Base-by-base conservation (phyloP, 2,329 filamentous ascomycete species). In the Microdochium paspali region DNA sequence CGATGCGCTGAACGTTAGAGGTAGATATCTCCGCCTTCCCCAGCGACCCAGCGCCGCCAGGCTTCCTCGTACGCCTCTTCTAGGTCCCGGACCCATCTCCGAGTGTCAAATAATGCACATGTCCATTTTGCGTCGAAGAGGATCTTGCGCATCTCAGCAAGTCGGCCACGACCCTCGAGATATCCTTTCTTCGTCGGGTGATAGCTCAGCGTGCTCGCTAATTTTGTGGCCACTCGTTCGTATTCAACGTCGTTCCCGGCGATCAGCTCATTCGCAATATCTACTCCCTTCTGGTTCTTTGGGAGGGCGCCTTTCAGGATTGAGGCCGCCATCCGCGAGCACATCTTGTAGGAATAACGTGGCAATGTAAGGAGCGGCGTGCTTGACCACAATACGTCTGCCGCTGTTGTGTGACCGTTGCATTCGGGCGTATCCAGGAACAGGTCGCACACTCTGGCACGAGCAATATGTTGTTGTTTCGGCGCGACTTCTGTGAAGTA, bases 381-480 rank as follows among this genome's bases (percentile, higher is more conserved):
- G 56, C 90, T 94, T 46, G 87, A 94, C 93, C 93, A 98, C 6
- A 98, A 73, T 1, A 97, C 85, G 60, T 98, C 93, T 12, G 93
- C 94, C 2, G 93, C 93, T 1, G 93, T 98, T 1, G 93, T 98
- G 65, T 98, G 93, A 1, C 90, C 93, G 61, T 98, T 98, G 68
- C 93, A 98, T 66, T 98, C 93, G 1, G 93, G 90, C 0, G 93
- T 98, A 66, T 98, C 93, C 13, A 98, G 79, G 61, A 98, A 97
- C 6, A 98, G 72, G 66, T 98, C 93, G 61, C 91, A 91, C 24
- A 98, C 81, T 21, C 90, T 82, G 5, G 93, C 93, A 28, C 93
- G 84, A 6, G 88, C 85, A 54, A 98, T 98, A 65, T 98, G 93
- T 54, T 90, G 82, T 55, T 87, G 85, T 65, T 98, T 98, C 3